Evolutionary conservation across 768 basidiomycete species (phyloP).

Genomic region (Russula virescens): DNA sequence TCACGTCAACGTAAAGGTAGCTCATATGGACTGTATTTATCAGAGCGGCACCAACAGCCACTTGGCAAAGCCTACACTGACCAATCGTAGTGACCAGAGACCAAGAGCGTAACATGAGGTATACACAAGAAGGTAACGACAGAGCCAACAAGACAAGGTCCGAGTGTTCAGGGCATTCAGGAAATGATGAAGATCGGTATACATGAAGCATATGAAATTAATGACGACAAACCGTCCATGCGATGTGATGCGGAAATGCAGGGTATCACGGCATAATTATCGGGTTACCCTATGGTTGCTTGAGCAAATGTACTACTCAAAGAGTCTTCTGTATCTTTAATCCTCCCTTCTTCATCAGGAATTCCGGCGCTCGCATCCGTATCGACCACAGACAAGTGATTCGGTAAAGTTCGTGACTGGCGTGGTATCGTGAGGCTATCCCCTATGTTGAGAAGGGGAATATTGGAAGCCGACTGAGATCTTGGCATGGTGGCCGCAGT

Average conservation of each 20-base stretch:
- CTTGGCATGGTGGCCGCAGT: constrained; percentile 3
- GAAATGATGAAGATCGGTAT: not conserved
- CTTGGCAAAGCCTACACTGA: not conserved
- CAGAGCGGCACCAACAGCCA: not conserved
- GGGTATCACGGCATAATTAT: not conserved
- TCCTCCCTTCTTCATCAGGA: constrained; percentile 21
- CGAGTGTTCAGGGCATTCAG: not conserved
- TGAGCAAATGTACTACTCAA: constrained; percentile 2
- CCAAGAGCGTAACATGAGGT: not conserved
- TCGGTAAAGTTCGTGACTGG: not conserved
- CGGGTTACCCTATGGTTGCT: constrained; percentile 18
- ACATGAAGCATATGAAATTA: constrained; percentile 1
- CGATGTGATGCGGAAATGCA: constrained; percentile 2
- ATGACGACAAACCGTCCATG: constrained; percentile 1
- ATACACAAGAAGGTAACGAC: not conserved
- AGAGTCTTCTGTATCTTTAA: not conserved
- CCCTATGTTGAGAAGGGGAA: not conserved
- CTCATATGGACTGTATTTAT: too few species aligned
- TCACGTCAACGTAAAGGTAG: not conserved
- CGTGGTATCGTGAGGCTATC: not conserved
- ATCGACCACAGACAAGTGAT: constrained; percentile 9
- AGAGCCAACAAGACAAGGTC: not conserved
- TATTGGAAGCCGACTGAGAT: constrained; percentile 11
- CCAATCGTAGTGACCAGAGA: not conserved
- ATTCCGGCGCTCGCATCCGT: not conserved